phyloP scores from a whole-genome alignment of 2,329 filamentous ascomycete genomes.

The Laburnicola sp. region DNA sequence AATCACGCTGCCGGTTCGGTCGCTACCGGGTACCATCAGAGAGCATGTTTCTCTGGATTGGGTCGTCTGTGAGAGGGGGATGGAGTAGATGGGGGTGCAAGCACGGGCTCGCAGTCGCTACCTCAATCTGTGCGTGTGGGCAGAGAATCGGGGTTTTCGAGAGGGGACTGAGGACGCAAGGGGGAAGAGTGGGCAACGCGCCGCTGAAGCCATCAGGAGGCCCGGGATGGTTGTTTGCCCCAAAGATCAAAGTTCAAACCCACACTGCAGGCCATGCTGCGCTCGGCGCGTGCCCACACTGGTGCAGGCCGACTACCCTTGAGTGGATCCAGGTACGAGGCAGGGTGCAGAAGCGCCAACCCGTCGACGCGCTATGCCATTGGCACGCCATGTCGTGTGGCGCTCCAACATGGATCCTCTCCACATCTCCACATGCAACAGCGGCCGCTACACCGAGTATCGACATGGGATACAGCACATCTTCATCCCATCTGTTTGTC shows the following conservation, averaged over 20 bases:
- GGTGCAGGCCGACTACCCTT: slow-evolving; percentile 1
- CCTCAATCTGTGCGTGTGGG: background rate
- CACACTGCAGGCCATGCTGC: background rate
- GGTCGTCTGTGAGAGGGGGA: slow-evolving; percentile 11
- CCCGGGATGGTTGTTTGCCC: slow-evolving; percentile 8
- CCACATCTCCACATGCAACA: slow-evolving; percentile 3
- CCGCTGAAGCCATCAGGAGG: slow-evolving; percentile 7
- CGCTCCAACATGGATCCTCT: no score
- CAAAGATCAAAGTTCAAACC: slow-evolving; percentile 3
- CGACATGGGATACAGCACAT: background rate
- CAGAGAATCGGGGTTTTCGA: background rate
- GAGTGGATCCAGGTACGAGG: slow-evolving; percentile 10
- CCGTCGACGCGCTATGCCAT: background rate
- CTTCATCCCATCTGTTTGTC: background rate
- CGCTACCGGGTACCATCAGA: slow-evolving; percentile 8
- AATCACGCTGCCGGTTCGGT: slow-evolving; percentile 7
- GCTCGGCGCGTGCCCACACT: slow-evolving; percentile 2
- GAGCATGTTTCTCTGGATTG: background rate
- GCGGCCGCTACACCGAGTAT: background rate
- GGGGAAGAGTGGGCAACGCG: background rate
- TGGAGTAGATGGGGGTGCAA: slow-evolving; percentile 35
- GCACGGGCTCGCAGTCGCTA: slow-evolving; percentile 6
- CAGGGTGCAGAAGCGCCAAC: slow-evolving; percentile 3
- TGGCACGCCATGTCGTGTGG: slow-evolving; percentile 3
- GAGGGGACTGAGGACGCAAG: slow-evolving; percentile 1